Evolutionary conservation across 2,329 filamentous ascomycete species (phyloP).

Genomic region (Ophiobolus disseminans): DNA sequence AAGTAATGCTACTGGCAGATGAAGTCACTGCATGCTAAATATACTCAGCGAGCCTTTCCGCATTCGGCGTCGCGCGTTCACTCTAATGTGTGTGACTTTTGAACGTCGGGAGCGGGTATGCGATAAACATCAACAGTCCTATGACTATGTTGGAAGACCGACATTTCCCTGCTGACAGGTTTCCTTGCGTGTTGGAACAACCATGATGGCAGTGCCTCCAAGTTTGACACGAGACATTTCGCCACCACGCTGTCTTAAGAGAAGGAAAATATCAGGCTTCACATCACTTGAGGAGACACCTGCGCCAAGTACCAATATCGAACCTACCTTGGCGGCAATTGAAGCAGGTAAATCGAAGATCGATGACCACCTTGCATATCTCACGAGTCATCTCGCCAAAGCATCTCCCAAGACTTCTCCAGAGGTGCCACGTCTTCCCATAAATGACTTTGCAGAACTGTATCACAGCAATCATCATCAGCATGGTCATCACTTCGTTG

Average conservation of each 20-base stretch:
- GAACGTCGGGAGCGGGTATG: no score
- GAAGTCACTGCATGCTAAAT: not conserved
- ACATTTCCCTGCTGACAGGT: not conserved
- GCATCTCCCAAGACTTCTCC: conserved; percentile 28
- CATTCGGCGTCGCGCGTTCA: not conserved
- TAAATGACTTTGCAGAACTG: conserved; percentile 53
- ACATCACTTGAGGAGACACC: not conserved
- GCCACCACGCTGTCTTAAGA: conserved; percentile 26
- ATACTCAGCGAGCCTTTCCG: not conserved
- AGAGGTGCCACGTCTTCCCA: conserved; percentile 46
- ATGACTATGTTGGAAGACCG: not conserved
- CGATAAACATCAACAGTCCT: no score
- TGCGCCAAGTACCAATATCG: not conserved
- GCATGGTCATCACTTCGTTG: conserved; percentile 64
- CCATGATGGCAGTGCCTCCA: conserved; percentile 19
- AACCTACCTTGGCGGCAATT: conserved; percentile 52
- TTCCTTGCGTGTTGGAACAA: no score
- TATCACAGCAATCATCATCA: conserved; percentile 57
- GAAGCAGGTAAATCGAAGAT: conserved; percentile 60
- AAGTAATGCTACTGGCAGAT: no score
- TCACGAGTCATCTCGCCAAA: conserved; percentile 52
- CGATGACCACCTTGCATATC: conserved; percentile 58
- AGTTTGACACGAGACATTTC: conserved; percentile 34
- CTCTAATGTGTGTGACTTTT: no score
- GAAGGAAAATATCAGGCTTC: conserved; percentile 13